A percentile compares a stretch with the other conserved stretches of the same genome.
These are phyloP conservation scores for Termitomyces sp. DNA, from an alignment of 768 basidiomycete species.

Conservation along the genomic window DNA sequence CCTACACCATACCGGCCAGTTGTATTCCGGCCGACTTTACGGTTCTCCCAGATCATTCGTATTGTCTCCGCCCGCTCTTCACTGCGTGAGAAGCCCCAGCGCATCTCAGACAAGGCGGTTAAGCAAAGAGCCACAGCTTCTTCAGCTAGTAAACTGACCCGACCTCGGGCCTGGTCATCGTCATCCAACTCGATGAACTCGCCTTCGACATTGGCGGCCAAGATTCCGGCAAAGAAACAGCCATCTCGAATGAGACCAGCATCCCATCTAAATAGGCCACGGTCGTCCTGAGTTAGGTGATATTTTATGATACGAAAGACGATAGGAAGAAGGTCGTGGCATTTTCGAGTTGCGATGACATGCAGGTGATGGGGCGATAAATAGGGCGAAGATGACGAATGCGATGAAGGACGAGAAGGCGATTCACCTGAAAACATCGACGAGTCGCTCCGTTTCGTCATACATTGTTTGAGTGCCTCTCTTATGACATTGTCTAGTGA, in stretches of 20 bases:
- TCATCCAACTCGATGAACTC: slow-evolving; percentile 33
- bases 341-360: slow-evolving; percentile 42
- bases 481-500: slow-evolving; percentile 75
- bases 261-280: slow-evolving; percentile 74
- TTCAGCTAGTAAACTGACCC: slow-evolving; percentile 26
- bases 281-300: slow-evolving; percentile 34
- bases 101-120: slow-evolving; percentile 72
- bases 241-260: slow-evolving; percentile 84
- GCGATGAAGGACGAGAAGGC: slow-evolving; percentile 41
- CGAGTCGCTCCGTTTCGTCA: slow-evolving; percentile 16
- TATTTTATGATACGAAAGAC: slow-evolving; percentile 46
- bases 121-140: slow-evolving; percentile 56
- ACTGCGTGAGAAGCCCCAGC: slow-evolving; percentile 74
- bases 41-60: slow-evolving; percentile 44
- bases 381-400: slow-evolving; percentile 40
- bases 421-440: slow-evolving; percentile 37
- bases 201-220: slow-evolving; percentile 60
- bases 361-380: slow-evolving; percentile 41
- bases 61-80: slow-evolving; percentile 67
- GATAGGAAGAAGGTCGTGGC: slow-evolving; percentile 42
- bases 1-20: slow-evolving; percentile 7
- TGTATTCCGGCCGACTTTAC: slow-evolving; percentile 24
- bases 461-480: slow-evolving; percentile 68
- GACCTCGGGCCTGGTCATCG: slow-evolving; percentile 22
- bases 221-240: slow-evolving; percentile 79